phyloP scores from a whole-genome alignment of 2,329 filamentous ascomycete species.

The Calonectria honghensis region DNA sequence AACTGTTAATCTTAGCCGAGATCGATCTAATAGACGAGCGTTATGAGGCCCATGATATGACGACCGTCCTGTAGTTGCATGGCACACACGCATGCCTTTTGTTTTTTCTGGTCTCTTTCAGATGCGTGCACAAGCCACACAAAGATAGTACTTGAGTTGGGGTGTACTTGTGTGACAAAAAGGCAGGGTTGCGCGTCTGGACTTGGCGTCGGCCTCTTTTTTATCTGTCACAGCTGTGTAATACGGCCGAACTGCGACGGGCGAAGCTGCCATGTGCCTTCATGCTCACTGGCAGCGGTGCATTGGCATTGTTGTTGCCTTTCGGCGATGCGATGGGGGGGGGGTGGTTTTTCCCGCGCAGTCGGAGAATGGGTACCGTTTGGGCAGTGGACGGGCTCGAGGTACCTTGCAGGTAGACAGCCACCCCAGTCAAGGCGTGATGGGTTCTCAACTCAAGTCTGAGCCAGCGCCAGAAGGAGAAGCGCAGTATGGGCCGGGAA shows the following conservation, averaged over 20 bases:
- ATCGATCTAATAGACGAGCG: slow-evolving; percentile 7
- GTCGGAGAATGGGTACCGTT: slow-evolving; percentile 28
- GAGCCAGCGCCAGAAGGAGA: slow-evolving; percentile 39
- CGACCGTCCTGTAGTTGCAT: not conserved
- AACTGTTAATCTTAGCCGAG: slow-evolving; percentile 13
- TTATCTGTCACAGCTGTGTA: not conserved
- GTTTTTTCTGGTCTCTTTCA: not conserved
- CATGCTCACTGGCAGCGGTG: too few relatives aligned
- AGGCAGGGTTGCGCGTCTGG: not conserved
- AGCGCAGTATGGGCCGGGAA: slow-evolving; percentile 31
- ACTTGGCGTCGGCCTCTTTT: not conserved
- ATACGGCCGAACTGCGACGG: not conserved
- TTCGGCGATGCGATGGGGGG: not conserved
- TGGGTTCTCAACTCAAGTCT: slow-evolving; percentile 42
- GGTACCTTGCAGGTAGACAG: slow-evolving; percentile 12
- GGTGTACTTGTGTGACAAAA: not conserved
- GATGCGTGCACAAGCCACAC: slow-evolving; percentile 3
- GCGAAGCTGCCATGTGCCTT: not conserved
- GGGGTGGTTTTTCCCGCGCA: not conserved
- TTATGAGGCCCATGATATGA: not conserved
- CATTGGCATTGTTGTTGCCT: not conserved
- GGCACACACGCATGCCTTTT: not conserved
- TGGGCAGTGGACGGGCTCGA: slow-evolving; percentile 8
- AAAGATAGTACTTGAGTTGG: slow-evolving; percentile 2
- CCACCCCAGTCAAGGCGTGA: slow-evolving; percentile 23